These are phyloP conservation scores for Cordyceps tenuipes DNA, from an alignment of 2,329 filamentous ascomycete genomes.

Conservation along the genomic window DNA sequence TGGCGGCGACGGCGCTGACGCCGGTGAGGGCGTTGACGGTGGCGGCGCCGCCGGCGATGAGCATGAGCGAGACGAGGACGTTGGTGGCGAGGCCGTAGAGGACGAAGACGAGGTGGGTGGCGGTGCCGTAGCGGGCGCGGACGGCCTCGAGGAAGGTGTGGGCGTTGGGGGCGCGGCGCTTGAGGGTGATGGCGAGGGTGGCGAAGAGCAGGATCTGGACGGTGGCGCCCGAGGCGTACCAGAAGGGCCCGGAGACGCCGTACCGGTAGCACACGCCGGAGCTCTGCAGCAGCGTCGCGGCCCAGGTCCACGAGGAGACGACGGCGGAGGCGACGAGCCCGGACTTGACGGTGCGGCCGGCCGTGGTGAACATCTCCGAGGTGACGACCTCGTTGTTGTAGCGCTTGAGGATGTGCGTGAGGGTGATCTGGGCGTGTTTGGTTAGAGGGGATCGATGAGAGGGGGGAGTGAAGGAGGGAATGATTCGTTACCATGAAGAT, in stretches of 20 bases:
- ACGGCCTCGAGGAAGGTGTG: constrained; percentile 81
- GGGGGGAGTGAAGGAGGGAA: too few species aligned
- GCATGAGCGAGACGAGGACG: constrained; percentile 80
- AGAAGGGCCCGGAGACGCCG: constrained; percentile 53
- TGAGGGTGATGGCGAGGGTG: constrained; percentile 82
- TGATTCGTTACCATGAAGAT: constrained; percentile 51
- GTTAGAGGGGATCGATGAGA: background rate
- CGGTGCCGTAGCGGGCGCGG: constrained; percentile 64
- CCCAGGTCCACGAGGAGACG: constrained; percentile 93
- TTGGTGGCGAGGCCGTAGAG: constrained; percentile 78
- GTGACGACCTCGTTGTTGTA: constrained; percentile 66
- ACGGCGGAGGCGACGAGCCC: constrained; percentile 82
- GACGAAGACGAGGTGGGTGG: constrained; percentile 70
- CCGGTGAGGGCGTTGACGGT: constrained; percentile 45
- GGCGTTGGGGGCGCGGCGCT: constrained; percentile 77
- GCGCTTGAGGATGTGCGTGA: constrained; percentile 61
- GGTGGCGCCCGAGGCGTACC: constrained; percentile 62
- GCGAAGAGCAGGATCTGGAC: constrained; percentile 87
- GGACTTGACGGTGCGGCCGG: constrained; percentile 80
- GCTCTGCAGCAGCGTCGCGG: constrained; percentile 71
- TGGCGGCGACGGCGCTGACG: constrained; percentile 62
- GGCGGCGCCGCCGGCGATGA: constrained; percentile 66
- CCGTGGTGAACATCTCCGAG: constrained; percentile 87
- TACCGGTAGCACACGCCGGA: constrained; percentile 78
- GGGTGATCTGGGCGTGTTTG: constrained; percentile 39